Conservation (phyloP, 1,284 basidiomycete genomes). For the Ustilago esculenta region DNA sequence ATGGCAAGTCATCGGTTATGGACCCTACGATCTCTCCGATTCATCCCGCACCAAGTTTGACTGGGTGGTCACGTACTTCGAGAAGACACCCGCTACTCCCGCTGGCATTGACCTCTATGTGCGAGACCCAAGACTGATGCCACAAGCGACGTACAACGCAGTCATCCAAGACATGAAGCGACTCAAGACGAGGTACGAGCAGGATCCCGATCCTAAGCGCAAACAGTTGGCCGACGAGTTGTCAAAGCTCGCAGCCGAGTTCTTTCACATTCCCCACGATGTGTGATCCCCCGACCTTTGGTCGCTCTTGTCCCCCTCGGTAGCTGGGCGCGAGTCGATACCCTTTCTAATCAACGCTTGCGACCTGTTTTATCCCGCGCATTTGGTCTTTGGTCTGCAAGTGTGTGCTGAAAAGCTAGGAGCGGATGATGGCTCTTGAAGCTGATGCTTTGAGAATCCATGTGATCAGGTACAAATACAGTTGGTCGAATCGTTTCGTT, state of each 20-base stretch:
- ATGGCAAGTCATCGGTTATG: constrained; percentile 50
- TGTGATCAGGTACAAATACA: constrained; percentile 9
- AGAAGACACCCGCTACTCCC: constrained; percentile 43
- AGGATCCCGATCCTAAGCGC: constrained; percentile 19
- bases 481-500: neutral
- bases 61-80: constrained; percentile 50
- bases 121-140: constrained; percentile 35
- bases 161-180: constrained; percentile 29
- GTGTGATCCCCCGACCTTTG: constrained; percentile 3
- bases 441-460: too few relatives aligned
- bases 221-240: constrained; percentile 29
- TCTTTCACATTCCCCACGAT: constrained; percentile 42
- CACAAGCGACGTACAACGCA: constrained; percentile 17
- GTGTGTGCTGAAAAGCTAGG: neutral
- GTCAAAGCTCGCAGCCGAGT: constrained; percentile 27
- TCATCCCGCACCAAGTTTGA: constrained; percentile 29
- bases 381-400: too few relatives aligned
- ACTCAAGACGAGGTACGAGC: constrained; percentile 20
- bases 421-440: too few relatives aligned
- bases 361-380: too few relatives aligned
- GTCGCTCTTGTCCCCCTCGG: neutral
- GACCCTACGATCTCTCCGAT: constrained; percentile 43
- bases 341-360: constrained; percentile 2
- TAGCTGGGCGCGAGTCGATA: constrained; percentile 3
- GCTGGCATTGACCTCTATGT: constrained; percentile 47